These are phyloP conservation scores for Aspergillus unguis DNA, from an alignment of 2,329 filamentous ascomycete species.

Conservation along the genomic window DNA sequence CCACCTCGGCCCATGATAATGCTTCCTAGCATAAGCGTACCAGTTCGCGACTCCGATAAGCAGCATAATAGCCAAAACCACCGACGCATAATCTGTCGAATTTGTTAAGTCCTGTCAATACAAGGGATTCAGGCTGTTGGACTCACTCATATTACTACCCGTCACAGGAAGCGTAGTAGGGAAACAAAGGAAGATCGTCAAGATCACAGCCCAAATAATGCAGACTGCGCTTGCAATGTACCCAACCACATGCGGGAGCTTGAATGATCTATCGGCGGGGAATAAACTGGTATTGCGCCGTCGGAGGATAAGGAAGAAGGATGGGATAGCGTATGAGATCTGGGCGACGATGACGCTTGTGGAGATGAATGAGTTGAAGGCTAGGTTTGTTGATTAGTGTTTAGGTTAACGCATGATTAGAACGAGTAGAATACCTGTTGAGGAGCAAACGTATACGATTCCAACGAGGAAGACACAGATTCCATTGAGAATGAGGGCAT, in stretches of 20 bases:
- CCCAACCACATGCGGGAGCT: conserved; percentile 13
- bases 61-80: conserved; percentile 19
- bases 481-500: conserved; percentile 17
- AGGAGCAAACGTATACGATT: conserved; percentile 22
- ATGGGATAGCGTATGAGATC: conserved; percentile 22
- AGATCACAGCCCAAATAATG: conserved; percentile 19
- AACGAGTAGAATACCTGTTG: conserved; percentile 14
- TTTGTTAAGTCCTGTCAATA: not conserved
- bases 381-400: conserved; percentile 1
- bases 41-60: conserved; percentile 20
- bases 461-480: conserved; percentile 18
- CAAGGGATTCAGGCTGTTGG: not conserved
- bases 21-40: conserved; percentile 18
- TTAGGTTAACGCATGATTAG: not conserved
- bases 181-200: conserved; percentile 23
- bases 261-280: conserved; percentile 15
- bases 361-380: conserved; percentile 25
- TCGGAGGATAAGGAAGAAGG: conserved; percentile 17
- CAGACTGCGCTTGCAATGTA: conserved; percentile 16
- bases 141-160: conserved; percentile 24
- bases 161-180: conserved; percentile 18
- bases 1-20: conserved; percentile 23
- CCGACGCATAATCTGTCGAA: conserved; percentile 19
- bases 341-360: conserved; percentile 23
- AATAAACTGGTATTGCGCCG: conserved; percentile 16